Base-by-base conservation (phyloP, 2,329 filamentous ascomycete species). In the Botryotinia globosa region DNA sequence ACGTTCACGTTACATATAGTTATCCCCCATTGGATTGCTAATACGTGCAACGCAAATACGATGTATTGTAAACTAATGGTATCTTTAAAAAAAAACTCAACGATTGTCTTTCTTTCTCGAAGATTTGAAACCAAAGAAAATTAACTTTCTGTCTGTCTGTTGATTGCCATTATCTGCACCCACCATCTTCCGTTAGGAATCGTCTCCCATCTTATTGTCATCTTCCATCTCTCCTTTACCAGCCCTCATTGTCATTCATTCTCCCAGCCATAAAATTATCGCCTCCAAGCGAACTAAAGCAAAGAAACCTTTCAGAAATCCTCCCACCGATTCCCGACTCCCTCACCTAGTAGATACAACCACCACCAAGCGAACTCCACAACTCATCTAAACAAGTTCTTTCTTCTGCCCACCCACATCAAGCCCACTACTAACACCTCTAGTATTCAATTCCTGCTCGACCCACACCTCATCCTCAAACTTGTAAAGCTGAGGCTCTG, bases 401-500 rank as follows among this genome's bases (percentile, higher is more conserved):
- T 69, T 62, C 1, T 32, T 62, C 0, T 29, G 20, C 3, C 25
- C 37, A 44, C 54, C 51, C 0, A 25, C 29, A 34, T 69, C 67
- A 44, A 34, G 37, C 10, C 39, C 56, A 20, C n/a, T 62, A 69
- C 67, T 69, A n/a, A 69, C 29, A 59, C 67, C 67, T 29, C 32
- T 59, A 22, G 67, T 45, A 34, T 69, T 42, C 7, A 67, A 12
- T 37, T 68, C 70, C 32, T 20, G 18, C 29, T 59, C 68, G 25
- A 69, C 59, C 71, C 71, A 73, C 0, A 48, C 39, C 58, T 73
- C 71, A 45, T 73, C 66, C 48, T 73, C 72, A 61, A 73, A 73
- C 18, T n/a, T 48, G 66, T 73, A 73, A 51, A 73, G 58, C 3
- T 64, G 44, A 4, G 67, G 67, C 51, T 71, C 67, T 1, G 9